Evolutionary conservation across 306 rosid genomes (phyloP).

Genomic region (Pachyrhizus erosus): DNA sequence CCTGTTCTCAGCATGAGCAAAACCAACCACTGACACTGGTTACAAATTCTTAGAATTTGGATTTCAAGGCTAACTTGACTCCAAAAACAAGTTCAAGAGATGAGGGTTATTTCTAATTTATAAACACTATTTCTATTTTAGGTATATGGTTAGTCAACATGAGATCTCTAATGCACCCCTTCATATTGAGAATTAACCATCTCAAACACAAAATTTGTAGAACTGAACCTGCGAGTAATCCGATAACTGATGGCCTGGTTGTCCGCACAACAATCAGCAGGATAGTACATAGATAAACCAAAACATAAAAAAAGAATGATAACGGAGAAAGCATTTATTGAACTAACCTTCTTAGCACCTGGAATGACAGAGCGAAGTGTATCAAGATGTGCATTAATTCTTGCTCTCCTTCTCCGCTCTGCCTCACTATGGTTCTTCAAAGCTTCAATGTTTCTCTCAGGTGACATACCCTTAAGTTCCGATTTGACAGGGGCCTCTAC

Average conservation of each 20-base stretch:
- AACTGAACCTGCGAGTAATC: too few relatives aligned
- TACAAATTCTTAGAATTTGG: background rate
- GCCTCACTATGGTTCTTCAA: conserved; percentile 84
- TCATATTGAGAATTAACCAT: too few relatives aligned
- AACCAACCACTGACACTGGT: conserved; percentile 21
- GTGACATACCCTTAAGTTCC: conserved; percentile 52
- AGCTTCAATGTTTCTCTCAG: conserved; percentile 71
- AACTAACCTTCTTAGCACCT: conserved; percentile 73
- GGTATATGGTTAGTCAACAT: too few relatives aligned
- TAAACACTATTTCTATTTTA: too few relatives aligned
- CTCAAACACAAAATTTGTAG: too few relatives aligned
- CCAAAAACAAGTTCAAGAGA: background rate
- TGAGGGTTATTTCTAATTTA: too few relatives aligned
- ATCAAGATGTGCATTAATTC: conserved; percentile 75
- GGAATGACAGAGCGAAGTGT: conserved; percentile 67
- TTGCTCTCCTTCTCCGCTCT: conserved; percentile 70
- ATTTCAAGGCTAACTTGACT: background rate
- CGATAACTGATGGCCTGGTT: too few relatives aligned
- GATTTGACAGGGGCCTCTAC: conserved; percentile 57
- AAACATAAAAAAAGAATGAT: background rate
- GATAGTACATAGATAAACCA: too few relatives aligned
- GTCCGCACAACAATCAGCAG: too few relatives aligned
- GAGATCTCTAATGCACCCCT: background rate
- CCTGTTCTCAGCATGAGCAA: background rate
- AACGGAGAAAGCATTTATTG: background rate